These are phyloP conservation scores for Chlamydomonas reinhardtii DNA, from an alignment of 163 green algal species.

Conservation along the genomic window DNA sequence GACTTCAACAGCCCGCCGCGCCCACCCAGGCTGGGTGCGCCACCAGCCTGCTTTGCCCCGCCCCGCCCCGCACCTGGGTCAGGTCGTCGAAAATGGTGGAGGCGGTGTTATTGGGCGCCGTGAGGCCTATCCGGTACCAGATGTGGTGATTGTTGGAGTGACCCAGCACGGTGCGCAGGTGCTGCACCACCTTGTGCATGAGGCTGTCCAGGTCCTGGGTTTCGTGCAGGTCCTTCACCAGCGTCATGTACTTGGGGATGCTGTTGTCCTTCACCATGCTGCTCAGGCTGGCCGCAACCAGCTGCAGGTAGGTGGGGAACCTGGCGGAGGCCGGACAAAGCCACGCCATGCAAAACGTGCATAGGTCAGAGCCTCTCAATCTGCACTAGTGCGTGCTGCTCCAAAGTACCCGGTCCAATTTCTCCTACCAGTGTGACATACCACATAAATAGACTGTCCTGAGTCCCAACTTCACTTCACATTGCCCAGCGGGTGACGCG, in stretches of 20 bases:
- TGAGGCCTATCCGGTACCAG: constrained; percentile 70
- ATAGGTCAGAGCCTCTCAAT: too few species aligned
- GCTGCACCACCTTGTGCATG: constrained; percentile 58
- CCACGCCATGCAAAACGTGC: too few species aligned
- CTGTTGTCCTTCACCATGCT: constrained; percentile 67
- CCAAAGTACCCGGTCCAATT: too few species aligned
- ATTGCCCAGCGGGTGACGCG: too few species aligned
- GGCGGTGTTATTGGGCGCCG: constrained; percentile 59
- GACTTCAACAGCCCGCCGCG: too few species aligned
- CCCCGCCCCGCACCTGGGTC: constrained; percentile 44
- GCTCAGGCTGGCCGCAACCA: constrained; percentile 63
- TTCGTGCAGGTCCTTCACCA: constrained; percentile 66
- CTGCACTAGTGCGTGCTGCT: too few species aligned
- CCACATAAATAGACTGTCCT: too few species aligned
- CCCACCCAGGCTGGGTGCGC: too few species aligned
- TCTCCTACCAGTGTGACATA: too few species aligned
- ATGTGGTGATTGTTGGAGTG: constrained; percentile 62
- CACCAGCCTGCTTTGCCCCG: too few species aligned
- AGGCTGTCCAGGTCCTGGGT: constrained; percentile 53
- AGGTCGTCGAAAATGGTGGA: constrained; percentile 75
- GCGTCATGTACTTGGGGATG: constrained; percentile 64
- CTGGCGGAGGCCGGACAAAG: constrained; percentile 35
- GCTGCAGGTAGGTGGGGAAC: constrained; percentile 67
- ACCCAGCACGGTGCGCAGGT: constrained; percentile 55
- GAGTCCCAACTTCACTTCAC: too few species aligned